Conservation (phyloP, 768 basidiomycete species). For the Artomyces pyxidatus region DNA sequence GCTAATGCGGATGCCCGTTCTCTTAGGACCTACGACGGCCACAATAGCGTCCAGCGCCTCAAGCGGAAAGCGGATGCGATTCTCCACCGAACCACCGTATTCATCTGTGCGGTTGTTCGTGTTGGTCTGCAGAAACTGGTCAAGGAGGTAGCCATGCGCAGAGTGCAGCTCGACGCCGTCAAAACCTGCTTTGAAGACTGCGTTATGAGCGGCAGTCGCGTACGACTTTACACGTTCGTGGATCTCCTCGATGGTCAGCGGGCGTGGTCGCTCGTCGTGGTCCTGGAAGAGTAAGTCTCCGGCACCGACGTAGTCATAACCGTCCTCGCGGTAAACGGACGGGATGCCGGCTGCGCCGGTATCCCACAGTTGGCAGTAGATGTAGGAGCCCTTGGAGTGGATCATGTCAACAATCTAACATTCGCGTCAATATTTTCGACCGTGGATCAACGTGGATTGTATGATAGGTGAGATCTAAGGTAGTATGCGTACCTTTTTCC, state of each 20-base stretch:
- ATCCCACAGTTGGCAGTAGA: constrained; percentile 31
- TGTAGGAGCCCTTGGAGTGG: constrained; percentile 25
- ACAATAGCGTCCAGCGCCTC: constrained; percentile 28
- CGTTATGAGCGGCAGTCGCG: background rate
- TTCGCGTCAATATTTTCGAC: background rate
- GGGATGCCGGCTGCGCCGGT: constrained; percentile 20
- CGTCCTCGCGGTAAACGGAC: background rate
- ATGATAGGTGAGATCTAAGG: background rate
- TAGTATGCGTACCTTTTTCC: background rate
- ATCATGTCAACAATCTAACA: constrained; percentile 23
- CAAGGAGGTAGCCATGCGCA: background rate
- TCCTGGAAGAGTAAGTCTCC: background rate
- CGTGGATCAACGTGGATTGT: too few species aligned
- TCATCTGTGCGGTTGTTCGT: background rate
- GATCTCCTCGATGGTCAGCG: background rate
- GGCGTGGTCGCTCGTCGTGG: background rate
- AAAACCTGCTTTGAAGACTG: background rate
- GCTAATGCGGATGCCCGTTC: constrained; percentile 28
- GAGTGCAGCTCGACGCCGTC: background rate
- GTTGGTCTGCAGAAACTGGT: background rate
- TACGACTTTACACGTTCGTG: background rate
- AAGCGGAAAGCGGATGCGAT: constrained; percentile 7
- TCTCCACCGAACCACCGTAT: background rate
- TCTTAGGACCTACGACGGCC: constrained; percentile 28
- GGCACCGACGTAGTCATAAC: background rate